Evolutionary conservation across 495 filamentous ascomycete genomes (phyloP).

Genomic region (Penicillium coffeae): DNA sequence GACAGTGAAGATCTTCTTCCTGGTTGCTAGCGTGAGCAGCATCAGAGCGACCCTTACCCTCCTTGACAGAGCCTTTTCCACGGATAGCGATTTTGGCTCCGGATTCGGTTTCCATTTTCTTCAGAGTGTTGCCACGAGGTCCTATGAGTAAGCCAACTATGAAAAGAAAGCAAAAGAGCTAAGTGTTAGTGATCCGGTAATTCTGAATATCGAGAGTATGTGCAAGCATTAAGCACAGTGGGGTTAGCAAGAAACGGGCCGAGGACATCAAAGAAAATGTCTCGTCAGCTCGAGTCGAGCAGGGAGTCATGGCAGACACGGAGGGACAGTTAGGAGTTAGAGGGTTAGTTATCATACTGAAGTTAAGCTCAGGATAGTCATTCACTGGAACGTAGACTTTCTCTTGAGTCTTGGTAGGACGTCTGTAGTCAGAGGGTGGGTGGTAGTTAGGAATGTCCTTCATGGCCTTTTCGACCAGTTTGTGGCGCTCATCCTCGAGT

Average conservation of each 20-base stretch:
- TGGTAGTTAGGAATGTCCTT: constrained; percentile 98
- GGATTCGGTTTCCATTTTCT: constrained; percentile 98
- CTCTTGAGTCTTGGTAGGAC: constrained; percentile 98
- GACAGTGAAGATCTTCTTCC: constrained; percentile 97
- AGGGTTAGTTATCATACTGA: constrained; percentile 99
- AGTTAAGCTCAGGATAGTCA: constrained; percentile 99
- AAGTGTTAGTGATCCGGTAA: constrained; percentile 75
- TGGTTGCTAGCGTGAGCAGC: constrained; percentile 98
- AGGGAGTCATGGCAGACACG: constrained; percentile 45
- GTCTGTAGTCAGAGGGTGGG: constrained; percentile 93
- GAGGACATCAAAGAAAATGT: constrained; percentile 32
- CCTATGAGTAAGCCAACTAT: constrained; percentile 99
- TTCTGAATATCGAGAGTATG: constrained; percentile 26
- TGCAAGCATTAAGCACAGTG: constrained; percentile 40
- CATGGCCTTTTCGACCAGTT: constrained; percentile 96
- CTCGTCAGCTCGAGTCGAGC: constrained; percentile 48
- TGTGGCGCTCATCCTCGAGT: constrained; percentile 97
- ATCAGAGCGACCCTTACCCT: constrained; percentile 98
- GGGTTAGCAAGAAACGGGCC: constrained; percentile 58
- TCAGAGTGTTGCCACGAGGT: constrained; percentile 97
- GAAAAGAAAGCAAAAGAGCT: constrained; percentile 72
- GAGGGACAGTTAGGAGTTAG: constrained; percentile 70
- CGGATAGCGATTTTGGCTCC: constrained; percentile 98
- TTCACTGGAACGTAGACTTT: constrained; percentile 99
- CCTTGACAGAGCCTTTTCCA: constrained; percentile 98